phyloP scores from a whole-genome alignment of 257 asterid genomes.

The Solanum chiquidenum region DNA sequence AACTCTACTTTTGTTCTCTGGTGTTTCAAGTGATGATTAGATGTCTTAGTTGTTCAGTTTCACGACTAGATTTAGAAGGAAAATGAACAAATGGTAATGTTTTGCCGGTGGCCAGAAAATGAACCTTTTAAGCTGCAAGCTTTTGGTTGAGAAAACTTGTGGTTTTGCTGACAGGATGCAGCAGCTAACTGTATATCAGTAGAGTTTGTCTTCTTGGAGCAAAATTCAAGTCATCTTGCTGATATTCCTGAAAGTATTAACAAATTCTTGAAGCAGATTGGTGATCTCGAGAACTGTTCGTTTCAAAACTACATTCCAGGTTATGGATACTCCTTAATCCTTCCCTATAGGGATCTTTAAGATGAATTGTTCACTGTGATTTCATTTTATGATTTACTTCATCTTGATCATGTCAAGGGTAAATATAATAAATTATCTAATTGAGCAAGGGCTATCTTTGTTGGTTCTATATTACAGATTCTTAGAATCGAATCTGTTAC shows the following conservation, averaged over 20 bases:
- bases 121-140: background rate
- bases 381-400: background rate
- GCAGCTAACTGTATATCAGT: constrained; percentile 55
- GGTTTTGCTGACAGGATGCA: constrained; percentile 53
- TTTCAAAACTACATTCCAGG: constrained; percentile 60
- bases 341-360: background rate
- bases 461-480: background rate
- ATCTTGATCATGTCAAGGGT: background rate
- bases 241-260: constrained; percentile 39
- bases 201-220: constrained; percentile 62
- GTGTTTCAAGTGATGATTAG: background rate
- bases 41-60: background rate
- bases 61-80: background rate
- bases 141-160: constrained; percentile 1
- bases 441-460: background rate
- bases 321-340: constrained; percentile 14
- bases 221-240: constrained; percentile 40
- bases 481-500: background rate
- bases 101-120: background rate
- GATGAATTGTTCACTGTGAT: background rate
- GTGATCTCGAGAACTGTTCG: constrained; percentile 64
- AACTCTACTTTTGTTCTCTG: background rate
- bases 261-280: constrained; percentile 48
- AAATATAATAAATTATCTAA: background rate
- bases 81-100: background rate